Evolutionary conservation across 805 yeast species (phyloP).

Genomic region (Zygoascus ofunaensis): DNA sequence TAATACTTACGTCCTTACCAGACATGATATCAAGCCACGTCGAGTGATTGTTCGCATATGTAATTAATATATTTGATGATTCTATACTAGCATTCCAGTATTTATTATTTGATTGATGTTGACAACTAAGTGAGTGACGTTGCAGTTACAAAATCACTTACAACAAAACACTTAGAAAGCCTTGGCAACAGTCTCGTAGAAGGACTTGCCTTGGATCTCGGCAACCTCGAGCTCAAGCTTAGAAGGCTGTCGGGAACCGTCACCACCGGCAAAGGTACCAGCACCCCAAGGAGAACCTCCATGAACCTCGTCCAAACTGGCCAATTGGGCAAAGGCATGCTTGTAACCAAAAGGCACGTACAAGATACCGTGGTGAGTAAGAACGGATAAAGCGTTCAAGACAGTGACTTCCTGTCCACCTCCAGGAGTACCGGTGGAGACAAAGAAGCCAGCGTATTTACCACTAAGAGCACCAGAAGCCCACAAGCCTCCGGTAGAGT

Average conservation of each 20-base stretch:
- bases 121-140: too few species aligned
- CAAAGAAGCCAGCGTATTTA: conserved; percentile 68
- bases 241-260: conserved; percentile 64
- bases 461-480: conserved; percentile 58
- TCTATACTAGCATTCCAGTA: too few species aligned
- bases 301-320: conserved; percentile 57
- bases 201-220: conserved; percentile 54
- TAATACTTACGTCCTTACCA: too few species aligned
- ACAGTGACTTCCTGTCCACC: conserved; percentile 74
- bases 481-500: conserved; percentile 72
- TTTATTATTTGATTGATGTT: too few species aligned
- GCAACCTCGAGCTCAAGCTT: conserved; percentile 60
- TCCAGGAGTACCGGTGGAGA: conserved; percentile 63
- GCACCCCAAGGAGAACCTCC: conserved; percentile 90
- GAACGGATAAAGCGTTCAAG: conserved; percentile 45
- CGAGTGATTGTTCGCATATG: too few species aligned
- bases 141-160: too few species aligned
- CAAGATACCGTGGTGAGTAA: conserved; percentile 70
- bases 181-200: conserved; percentile 39
- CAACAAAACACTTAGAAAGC: conserved; percentile 6
- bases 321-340: conserved; percentile 43
- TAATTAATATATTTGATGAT: too few species aligned
- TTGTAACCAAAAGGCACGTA: conserved; percentile 72
- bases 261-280: conserved; percentile 66
- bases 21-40: too few species aligned